These are phyloP conservation scores for Coniochaeta ligniaria DNA, from an alignment of 2,329 filamentous ascomycete genomes.

Conservation along the genomic window DNA sequence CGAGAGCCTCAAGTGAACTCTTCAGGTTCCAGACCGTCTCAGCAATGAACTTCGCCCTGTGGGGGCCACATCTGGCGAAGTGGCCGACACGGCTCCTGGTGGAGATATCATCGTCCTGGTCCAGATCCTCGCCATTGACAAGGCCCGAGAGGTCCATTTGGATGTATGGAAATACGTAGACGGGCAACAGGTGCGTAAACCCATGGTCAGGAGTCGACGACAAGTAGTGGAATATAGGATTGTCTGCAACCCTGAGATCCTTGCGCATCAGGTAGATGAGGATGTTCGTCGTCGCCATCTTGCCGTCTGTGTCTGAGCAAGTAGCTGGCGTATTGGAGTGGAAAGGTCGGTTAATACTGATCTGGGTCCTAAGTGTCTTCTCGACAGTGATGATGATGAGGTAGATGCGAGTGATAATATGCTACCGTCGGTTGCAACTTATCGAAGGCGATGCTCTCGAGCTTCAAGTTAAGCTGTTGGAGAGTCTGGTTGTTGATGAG, in stretches of 20 bases:
- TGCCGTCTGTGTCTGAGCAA: background rate
- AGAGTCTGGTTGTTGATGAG: background rate
- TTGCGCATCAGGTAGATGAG: conserved; percentile 66
- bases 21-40: conserved; percentile 71
- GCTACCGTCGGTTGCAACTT: background rate
- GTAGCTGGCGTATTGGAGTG: background rate
- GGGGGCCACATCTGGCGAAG: conserved; percentile 68
- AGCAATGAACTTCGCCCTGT: conserved; percentile 64
- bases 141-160: conserved; percentile 74
- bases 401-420: background rate
- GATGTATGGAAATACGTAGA: conserved; percentile 62
- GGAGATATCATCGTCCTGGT: conserved; percentile 26
- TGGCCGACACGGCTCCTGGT: conserved; percentile 54
- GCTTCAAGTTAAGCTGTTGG: background rate
- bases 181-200: conserved; percentile 63
- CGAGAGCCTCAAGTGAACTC: conserved; percentile 46
- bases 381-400: background rate
- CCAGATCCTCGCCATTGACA: conserved; percentile 52
- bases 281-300: conserved; percentile 35
- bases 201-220: conserved; percentile 39
- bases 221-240: conserved; percentile 60
- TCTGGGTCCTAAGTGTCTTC: background rate
- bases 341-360: background rate
- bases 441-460: background rate
- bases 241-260: conserved; percentile 68